phyloP scores from a whole-genome alignment of 768 basidiomycete genomes.

The Xerocomus potaroensis region DNA sequence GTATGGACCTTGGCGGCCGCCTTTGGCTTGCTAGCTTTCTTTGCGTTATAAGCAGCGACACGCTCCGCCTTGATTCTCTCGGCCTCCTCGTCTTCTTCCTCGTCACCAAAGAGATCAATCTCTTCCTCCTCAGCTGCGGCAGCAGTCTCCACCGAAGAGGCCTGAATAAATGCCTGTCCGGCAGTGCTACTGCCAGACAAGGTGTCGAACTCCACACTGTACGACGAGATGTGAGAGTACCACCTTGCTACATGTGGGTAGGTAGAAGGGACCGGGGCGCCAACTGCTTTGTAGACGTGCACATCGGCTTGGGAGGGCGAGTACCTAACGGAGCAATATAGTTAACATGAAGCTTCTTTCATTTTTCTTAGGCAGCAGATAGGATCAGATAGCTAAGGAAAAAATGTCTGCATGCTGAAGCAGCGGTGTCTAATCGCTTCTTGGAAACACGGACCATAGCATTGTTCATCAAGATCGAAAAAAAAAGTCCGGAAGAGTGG shows the following conservation, averaged over 20 bases:
- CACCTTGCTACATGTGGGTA: conserved; percentile 81
- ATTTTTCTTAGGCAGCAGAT: conserved; percentile 5
- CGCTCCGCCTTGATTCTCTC: conserved; percentile 89
- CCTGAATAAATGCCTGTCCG: conserved; percentile 64
- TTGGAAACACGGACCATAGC: conserved; percentile 99
- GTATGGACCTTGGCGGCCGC: conserved; percentile 72
- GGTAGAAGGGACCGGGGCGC: conserved; percentile 56
- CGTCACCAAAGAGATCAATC: conserved; percentile 87
- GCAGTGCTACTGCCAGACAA: conserved; percentile 86
- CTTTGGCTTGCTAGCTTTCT: conserved; percentile 91
- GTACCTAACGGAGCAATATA: conserved; percentile 49
- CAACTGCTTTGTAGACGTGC: conserved; percentile 79
- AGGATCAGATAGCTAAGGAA: conserved; percentile 70
- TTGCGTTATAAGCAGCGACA: conserved; percentile 87
- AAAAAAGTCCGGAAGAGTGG: conserved; percentile 8
- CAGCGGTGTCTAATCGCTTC: conserved; percentile 92
- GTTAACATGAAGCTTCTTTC: conserved; percentile 7
- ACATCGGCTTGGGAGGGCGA: conserved; percentile 94
- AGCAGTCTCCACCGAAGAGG: conserved; percentile 37
- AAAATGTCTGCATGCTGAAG: conserved; percentile 66
- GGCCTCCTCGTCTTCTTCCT: conserved; percentile 81
- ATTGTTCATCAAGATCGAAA: conserved; percentile 55
- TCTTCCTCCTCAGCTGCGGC: conserved; percentile 54
- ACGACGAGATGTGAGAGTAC: conserved; percentile 94
- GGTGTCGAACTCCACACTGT: conserved; percentile 67